Evolutionary conservation across 192 early-diverging fungal species (phyloP).

Genomic region (Entomortierella parvispora): DNA sequence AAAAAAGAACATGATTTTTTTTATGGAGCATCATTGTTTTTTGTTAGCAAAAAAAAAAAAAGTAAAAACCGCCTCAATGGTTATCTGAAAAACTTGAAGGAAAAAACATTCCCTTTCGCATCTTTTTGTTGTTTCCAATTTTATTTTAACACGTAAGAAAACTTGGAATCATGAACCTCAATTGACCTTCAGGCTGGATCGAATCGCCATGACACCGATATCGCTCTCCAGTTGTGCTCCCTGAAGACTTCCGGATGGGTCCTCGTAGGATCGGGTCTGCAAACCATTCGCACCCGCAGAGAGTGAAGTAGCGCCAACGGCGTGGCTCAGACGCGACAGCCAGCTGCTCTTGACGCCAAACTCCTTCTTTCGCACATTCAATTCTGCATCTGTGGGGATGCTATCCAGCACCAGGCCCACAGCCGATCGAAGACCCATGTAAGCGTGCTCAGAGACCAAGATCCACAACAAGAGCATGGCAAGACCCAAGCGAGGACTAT

Average conservation of each 20-base stretch:
- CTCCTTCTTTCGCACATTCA: slow-evolving; percentile 34
- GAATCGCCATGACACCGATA: slow-evolving; percentile 33
- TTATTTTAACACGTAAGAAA: too few relatives aligned
- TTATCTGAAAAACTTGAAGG: too few relatives aligned
- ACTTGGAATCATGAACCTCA: too few relatives aligned
- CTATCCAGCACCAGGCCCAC: slow-evolving; percentile 24
- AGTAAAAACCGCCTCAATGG: too few relatives aligned
- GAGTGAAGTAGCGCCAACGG: slow-evolving; percentile 10
- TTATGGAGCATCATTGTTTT: too few relatives aligned
- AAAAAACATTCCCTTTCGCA: too few relatives aligned
- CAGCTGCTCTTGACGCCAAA: slow-evolving; percentile 46
- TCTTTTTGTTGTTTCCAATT: too few relatives aligned
- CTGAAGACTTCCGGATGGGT: neutral
- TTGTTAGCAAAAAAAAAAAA: too few relatives aligned
- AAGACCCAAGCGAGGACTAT: slow-evolving; percentile 17
- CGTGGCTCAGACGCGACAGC: slow-evolving; percentile 27
- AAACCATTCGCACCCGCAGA: slow-evolving; percentile 8
- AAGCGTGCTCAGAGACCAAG: slow-evolving; percentile 43
- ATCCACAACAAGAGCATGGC: slow-evolving; percentile 31
- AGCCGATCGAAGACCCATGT: slow-evolving; percentile 19
- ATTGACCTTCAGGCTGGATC: slow-evolving; percentile 31
- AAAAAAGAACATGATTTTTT: too few relatives aligned
- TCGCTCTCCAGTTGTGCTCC: slow-evolving; percentile 11
- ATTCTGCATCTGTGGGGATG: slow-evolving; percentile 34
- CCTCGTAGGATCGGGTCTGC: neutral